phyloP scores from a whole-genome alignment of 176 grass and related monocot species.

The Cymbopogon citratus region DNA sequence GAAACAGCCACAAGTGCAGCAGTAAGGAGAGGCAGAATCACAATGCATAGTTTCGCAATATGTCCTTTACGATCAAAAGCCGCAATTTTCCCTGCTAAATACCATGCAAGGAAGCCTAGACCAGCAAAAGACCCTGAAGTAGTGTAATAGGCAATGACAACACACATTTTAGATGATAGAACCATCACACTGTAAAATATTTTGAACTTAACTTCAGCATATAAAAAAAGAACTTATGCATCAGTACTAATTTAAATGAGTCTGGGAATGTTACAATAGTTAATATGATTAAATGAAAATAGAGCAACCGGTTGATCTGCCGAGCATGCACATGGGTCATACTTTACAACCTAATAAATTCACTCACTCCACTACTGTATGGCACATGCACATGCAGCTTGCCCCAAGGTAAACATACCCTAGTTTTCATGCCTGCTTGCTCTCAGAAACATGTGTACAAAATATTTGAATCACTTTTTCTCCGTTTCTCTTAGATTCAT shows the following conservation, averaged over 20 bases:
- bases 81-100: slow-evolving; percentile 71
- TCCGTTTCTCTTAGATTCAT: not conserved
- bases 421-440: not conserved
- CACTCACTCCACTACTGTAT: not conserved
- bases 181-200: not conserved
- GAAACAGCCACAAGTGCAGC: slow-evolving; percentile 72
- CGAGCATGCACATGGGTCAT: not conserved
- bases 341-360: not conserved
- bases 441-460: not conserved
- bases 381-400: not conserved
- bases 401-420: not conserved
- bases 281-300: not conserved
- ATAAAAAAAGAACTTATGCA: not conserved
- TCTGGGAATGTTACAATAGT: not conserved
- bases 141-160: not conserved
- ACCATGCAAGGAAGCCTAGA: slow-evolving; percentile 83
- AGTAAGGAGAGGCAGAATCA: slow-evolving; percentile 60
- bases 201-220: not conserved
- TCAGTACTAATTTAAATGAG: not conserved
- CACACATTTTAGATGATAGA: not conserved
- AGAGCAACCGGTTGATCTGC: not conserved
- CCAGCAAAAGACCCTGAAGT: slow-evolving; percentile 77
- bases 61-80: slow-evolving; percentile 71
- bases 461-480: not conserved
- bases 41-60: slow-evolving; percentile 66